Percentiles rank a stretch among this genome's conserved stretches.
Conservation (phyloP, 192 early-diverging fungal genomes). For the Phlyctochytrium arcticum region DNA sequence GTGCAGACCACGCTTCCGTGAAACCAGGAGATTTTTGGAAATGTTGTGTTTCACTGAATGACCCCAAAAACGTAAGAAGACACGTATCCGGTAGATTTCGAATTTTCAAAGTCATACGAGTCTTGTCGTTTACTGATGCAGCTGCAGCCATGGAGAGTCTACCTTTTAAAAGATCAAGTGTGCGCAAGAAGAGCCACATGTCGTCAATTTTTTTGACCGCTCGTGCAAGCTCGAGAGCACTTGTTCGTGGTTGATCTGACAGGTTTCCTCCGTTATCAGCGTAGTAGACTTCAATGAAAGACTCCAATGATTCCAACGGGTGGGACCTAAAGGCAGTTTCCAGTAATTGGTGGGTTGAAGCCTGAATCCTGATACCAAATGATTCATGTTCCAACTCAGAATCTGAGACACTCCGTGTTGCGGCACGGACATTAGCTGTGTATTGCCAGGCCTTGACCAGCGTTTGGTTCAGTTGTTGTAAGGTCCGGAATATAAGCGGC, state of each 20-base stretch:
- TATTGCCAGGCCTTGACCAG: neutral
- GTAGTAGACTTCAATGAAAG: slow-evolving; percentile 63
- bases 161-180: neutral
- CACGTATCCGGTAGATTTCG: too few relatives aligned
- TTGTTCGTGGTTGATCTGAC: neutral
- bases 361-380: slow-evolving; percentile 23
- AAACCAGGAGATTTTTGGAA: too few relatives aligned
- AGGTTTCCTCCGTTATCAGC: slow-evolving; percentile 20
- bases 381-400: too few relatives aligned
- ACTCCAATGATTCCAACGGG: slow-evolving; percentile 57
- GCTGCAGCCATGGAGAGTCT: too few relatives aligned
- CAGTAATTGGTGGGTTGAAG: slow-evolving; percentile 48
- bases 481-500: slow-evolving; percentile 23
- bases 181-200: neutral
- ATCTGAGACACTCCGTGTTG: too few relatives aligned
- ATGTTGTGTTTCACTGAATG: too few relatives aligned
- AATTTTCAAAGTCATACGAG: too few relatives aligned
- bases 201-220: neutral
- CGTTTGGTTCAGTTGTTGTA: slow-evolving; percentile 12
- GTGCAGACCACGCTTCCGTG: slow-evolving; percentile 56
- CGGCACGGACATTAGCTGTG: too few relatives aligned
- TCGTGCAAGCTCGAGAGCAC: too few relatives aligned
- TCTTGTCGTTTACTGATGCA: too few relatives aligned
- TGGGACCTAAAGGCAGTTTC: slow-evolving; percentile 49
- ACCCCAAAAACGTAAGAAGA: too few relatives aligned